These are phyloP conservation scores for Cucurbita ficifolia DNA, from an alignment of 306 rosid genomes.

Conservation along the genomic window DNA sequence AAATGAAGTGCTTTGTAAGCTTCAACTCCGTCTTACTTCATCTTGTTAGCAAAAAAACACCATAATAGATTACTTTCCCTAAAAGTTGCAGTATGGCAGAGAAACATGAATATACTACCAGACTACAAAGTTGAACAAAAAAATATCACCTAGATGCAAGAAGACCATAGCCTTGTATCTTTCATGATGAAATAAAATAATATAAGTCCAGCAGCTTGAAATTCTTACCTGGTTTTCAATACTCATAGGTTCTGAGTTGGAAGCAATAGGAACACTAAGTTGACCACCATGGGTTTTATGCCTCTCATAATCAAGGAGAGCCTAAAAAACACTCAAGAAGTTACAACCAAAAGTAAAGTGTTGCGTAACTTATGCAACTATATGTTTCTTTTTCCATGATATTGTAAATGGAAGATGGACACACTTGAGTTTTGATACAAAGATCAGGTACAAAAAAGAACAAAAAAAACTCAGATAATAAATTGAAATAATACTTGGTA, in stretches of 20 bases:
- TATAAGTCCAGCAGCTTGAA: background rate
- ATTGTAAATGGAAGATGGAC: background rate
- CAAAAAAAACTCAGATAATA: background rate
- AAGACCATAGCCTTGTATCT: background rate
- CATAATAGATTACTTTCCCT: too few species aligned
- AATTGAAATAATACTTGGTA: background rate
- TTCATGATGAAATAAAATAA: background rate
- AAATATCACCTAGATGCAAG: background rate
- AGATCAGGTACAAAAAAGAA: background rate
- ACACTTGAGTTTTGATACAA: background rate
- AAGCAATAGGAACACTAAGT: slow-evolving; percentile 51
- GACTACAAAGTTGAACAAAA: background rate
- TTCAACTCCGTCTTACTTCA: background rate
- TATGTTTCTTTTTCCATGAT: background rate
- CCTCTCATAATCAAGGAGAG: slow-evolving; percentile 94
- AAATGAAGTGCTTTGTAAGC: background rate
- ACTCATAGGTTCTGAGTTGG: slow-evolving; percentile 56
- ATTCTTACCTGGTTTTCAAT: slow-evolving; percentile 58
- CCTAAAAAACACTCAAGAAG: slow-evolving; percentile 33
- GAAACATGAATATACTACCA: too few species aligned
- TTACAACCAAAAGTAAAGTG: background rate
- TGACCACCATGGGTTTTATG: slow-evolving; percentile 63
- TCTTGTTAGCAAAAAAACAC: background rate
- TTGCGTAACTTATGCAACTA: background rate
- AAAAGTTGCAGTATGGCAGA: too few species aligned